Conservation (phyloP, 306 rosid genomes). For the Cicer chorassanicum region DNA sequence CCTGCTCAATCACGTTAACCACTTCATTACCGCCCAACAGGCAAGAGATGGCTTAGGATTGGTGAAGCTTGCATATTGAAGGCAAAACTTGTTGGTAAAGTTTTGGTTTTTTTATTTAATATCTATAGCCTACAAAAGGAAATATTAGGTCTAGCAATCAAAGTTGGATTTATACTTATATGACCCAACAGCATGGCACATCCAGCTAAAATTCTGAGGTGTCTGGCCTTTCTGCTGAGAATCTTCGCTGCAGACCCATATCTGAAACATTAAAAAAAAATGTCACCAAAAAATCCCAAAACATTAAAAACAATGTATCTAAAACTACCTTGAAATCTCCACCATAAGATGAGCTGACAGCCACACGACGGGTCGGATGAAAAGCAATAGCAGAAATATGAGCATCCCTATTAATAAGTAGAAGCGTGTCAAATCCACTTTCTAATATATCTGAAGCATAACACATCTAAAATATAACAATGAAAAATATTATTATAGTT, state of each 20-base stretch:
- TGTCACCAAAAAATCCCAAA: constrained; percentile 7
- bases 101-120: constrained; percentile 21
- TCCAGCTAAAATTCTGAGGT: constrained; percentile 74
- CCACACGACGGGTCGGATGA: constrained; percentile 77
- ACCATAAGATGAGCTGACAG: constrained; percentile 83
- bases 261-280: constrained; percentile 57
- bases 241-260: constrained; percentile 78
- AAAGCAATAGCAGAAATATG: constrained; percentile 75
- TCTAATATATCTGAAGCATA: constrained; percentile 25
- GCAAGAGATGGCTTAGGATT: constrained; percentile 4
- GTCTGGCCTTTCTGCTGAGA: constrained; percentile 54
- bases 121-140: constrained; percentile 27
- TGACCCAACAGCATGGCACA: constrained; percentile 92
- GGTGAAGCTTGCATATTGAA: constrained; percentile 14
- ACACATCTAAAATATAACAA: constrained; percentile 7
- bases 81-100: constrained; percentile 8
- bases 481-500: neutral
- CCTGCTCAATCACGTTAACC: neutral
- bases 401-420: constrained; percentile 69
- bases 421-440: constrained; percentile 23
- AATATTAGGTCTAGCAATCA: constrained; percentile 16
- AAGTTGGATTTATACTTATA: constrained; percentile 72
- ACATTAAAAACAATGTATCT: constrained; percentile 10
- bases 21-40: neutral
- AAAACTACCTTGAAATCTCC: constrained; percentile 91